Percentiles rank a stretch among this genome's conserved stretches.
Conservation (phyloP, 371 early-diverging fungal genomes). For the Synchytrium microbalum region DNA sequence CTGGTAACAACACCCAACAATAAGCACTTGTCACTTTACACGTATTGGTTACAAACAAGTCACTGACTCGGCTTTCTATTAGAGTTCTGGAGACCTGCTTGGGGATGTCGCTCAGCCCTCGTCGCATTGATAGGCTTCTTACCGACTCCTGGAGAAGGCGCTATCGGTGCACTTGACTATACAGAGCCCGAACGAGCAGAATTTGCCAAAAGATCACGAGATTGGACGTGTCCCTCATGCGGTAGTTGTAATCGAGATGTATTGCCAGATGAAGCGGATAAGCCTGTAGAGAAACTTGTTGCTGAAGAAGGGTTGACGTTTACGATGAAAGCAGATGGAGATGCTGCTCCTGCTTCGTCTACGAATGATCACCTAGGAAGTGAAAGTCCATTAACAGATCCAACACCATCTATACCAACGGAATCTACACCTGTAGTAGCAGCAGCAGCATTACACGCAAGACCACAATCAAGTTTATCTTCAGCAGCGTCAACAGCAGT, state of each 20-base stretch:
- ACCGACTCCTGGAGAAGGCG: slow-evolving; percentile 56
- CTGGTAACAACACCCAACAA: too few species aligned
- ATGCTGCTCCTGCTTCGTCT: too few species aligned
- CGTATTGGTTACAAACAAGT: background rate
- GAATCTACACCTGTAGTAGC: background rate
- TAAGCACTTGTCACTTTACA: background rate
- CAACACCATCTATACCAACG: background rate
- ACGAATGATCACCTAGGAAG: too few species aligned
- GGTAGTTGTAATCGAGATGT: slow-evolving; percentile 13
- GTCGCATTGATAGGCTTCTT: slow-evolving; percentile 66
- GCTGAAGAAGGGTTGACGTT: slow-evolving; percentile 17
- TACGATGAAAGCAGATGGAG: background rate
- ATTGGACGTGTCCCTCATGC: slow-evolving; percentile 31
- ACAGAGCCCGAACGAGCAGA: slow-evolving; percentile 54
- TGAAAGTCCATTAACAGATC: too few species aligned
- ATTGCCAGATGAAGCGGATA: slow-evolving; percentile 26
- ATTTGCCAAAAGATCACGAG: slow-evolving; percentile 49
- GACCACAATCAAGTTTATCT: background rate
- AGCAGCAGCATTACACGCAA: background rate
- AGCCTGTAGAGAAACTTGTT: slow-evolving; percentile 14
- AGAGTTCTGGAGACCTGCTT: slow-evolving; percentile 89
- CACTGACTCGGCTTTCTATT: too few species aligned
- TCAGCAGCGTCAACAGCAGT: background rate
- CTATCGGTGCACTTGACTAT: slow-evolving; percentile 77
- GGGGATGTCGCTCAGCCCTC: slow-evolving; percentile 81